Percentiles rank a stretch among this genome's conserved stretches.
These are phyloP conservation scores for Ceratobasidium sp. DNA, from an alignment of 1,284 basidiomycete species.

Conservation along the genomic window DNA sequence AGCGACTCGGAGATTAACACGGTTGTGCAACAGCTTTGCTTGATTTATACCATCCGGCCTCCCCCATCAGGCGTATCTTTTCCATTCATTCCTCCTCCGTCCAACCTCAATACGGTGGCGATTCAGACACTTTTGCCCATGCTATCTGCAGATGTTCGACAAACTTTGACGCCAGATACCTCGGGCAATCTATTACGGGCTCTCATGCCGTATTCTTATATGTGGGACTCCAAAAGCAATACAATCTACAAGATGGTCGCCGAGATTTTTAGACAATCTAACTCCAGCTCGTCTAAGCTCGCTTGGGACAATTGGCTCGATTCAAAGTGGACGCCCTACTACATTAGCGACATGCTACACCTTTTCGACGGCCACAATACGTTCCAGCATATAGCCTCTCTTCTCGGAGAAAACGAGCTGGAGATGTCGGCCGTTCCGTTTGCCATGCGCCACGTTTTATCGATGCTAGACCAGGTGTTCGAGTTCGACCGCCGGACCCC, in stretches of 20 bases:
- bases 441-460: conserved; percentile 16
- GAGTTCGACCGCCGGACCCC: not conserved
- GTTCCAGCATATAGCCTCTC: conserved; percentile 15
- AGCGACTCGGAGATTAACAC: conserved; percentile 4
- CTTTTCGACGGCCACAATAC: conserved; percentile 7
- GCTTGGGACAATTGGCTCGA: conserved; percentile 23
- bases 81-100: conserved; percentile 18
- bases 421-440: conserved; percentile 23
- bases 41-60: conserved; percentile 9
- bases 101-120: conserved; percentile 9
- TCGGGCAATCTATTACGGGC: not conserved
- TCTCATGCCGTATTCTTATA: conserved; percentile 29
- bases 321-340: conserved; percentile 33
- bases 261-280: not conserved
- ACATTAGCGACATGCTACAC: conserved; percentile 17
- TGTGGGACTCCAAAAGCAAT: conserved; percentile 19
- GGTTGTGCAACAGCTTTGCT: conserved; percentile 9
- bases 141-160: conserved; percentile 1
- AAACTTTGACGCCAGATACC: conserved; percentile 1
- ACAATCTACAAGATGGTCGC: conserved; percentile 17
- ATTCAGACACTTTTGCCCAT: conserved; percentile 10
- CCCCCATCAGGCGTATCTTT: conserved; percentile 14
- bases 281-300: not conserved
- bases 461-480: conserved; percentile 16
- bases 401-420: not conserved